phyloP scores from a whole-genome alignment of 1,284 basidiomycete species.

The Somion occarium region DNA sequence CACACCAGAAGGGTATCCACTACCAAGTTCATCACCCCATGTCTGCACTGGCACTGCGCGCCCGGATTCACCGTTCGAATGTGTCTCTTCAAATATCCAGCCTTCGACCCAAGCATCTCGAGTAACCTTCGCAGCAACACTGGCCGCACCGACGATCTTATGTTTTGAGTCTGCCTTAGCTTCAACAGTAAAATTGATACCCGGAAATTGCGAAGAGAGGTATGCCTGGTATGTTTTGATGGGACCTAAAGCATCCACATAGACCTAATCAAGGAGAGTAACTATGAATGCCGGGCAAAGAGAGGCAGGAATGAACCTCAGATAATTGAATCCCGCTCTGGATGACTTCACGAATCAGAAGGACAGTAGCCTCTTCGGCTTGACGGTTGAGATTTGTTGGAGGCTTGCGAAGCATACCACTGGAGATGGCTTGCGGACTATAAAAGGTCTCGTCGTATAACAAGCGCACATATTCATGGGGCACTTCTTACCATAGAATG shows the following conservation, averaged over 20 bases:
- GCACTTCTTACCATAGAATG: slow-evolving; percentile 58
- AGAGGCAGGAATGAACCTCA: slow-evolving; percentile 47
- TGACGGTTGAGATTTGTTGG: slow-evolving; percentile 91
- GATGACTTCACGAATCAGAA: slow-evolving; percentile 82
- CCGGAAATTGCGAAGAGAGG: slow-evolving; percentile 76
- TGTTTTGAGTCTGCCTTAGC: slow-evolving; percentile 93
- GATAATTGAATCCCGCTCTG: slow-evolving; percentile 74
- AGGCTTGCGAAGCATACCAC: slow-evolving; percentile 83
- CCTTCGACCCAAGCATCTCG: slow-evolving; percentile 86
- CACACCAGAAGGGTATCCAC: slow-evolving; percentile 86
- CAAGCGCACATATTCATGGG: not conserved
- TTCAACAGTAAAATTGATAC: slow-evolving; percentile 84
- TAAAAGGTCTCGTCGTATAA: too few species aligned
- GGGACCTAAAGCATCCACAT: slow-evolving; percentile 92
- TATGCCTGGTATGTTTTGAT: slow-evolving; percentile 82
- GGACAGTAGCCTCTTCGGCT: slow-evolving; percentile 87
- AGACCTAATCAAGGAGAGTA: slow-evolving; percentile 53
- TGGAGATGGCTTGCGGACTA: slow-evolving; percentile 89
- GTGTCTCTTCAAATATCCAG: slow-evolving; percentile 74
- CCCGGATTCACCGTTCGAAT: slow-evolving; percentile 6
- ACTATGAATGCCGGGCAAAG: not conserved
- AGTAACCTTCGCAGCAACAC: slow-evolving; percentile 95
- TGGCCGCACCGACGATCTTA: slow-evolving; percentile 96
- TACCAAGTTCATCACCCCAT: slow-evolving; percentile 54
- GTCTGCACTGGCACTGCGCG: slow-evolving; percentile 1